A percentile compares a stretch with the other conserved stretches of the same genome.
Evolutionary conservation across 192 early-diverging fungal genomes (phyloP).

Genomic region (Chytriomyces confervae): DNA sequence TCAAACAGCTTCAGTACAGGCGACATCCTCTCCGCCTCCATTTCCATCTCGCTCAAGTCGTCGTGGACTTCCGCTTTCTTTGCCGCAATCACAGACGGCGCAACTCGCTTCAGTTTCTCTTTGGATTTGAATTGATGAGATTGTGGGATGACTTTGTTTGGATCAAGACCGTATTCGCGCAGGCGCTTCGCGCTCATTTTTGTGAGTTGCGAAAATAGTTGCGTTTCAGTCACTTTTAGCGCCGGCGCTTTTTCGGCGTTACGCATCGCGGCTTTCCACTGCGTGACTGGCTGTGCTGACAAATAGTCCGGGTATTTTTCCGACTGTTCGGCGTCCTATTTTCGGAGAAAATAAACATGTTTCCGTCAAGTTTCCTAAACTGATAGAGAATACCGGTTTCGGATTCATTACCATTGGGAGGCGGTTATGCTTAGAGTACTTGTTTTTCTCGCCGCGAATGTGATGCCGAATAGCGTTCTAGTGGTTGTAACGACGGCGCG

Average conservation of each 20-base stretch:
- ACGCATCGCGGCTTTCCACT: conserved; percentile 57
- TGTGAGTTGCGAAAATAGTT: conserved; percentile 36
- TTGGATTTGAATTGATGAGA: conserved; percentile 21
- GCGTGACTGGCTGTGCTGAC: conserved; percentile 51
- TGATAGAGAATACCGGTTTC: neutral
- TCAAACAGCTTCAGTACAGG: conserved; percentile 29
- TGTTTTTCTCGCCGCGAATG: neutral
- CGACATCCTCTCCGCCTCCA: conserved; percentile 4
- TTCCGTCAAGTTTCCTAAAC: neutral
- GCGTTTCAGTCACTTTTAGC: conserved; percentile 41
- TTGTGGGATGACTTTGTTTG: conserved; percentile 36
- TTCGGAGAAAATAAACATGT: neutral
- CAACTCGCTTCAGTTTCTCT: conserved; percentile 13
- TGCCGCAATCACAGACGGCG: neutral
- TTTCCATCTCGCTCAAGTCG: conserved; percentile 30
- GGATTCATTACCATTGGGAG: too few relatives aligned
- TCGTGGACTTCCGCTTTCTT: conserved; percentile 11
- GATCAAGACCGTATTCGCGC: conserved; percentile 43
- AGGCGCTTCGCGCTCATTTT: conserved; percentile 43
- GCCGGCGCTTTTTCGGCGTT: conserved; percentile 47
- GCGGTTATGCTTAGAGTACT: too few relatives aligned
- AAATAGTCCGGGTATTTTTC: conserved; percentile 44
- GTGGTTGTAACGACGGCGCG: neutral
- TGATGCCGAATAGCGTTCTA: conserved; percentile 38
- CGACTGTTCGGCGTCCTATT: neutral